Evolutionary conservation across 176 grass and related monocot genomes (phyloP), one percentile per base, ranked within the genome.

Genomic region (Canna indica): DNA sequence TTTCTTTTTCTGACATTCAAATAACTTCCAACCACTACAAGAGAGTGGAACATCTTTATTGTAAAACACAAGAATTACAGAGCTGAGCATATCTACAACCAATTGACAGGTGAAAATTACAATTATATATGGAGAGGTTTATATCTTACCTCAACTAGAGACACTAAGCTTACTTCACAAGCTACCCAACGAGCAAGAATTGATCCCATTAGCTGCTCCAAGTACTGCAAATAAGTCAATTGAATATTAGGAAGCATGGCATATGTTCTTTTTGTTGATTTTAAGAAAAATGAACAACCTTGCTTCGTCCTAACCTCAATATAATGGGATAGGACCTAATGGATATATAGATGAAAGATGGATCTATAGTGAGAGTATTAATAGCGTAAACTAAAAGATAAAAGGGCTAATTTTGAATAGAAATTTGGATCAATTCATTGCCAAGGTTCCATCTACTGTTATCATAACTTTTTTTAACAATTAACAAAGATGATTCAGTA

Each of bases 101-200:
- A 56, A 25, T n/a, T 20, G 17, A n/a, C 7, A 20, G 20, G 22
- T 20, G 18, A n/a, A 56, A 56, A 7, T 56, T 15, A 13, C 25
- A 59, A 24, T 29, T 28, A 59, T 29, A 20, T 29, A 26, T 34
- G 20, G 34, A 65, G 33, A 59, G 68, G 84, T 42, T 11, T 48
- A 34, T 77, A 74, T 29, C 47, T 78, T 88, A 91, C 91, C 92
- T 96, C 86, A 85, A 96, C 76, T 61, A 96, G 83, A 53, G 85
- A 81, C 76, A 89, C 77, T 59, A 96, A 83, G 77, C 83, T 91
- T 63, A 96, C 80, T 69, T 96, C 92, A 86, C 92, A 96, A 77
- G 85, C 85, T 76, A 96, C 76, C 92, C 92, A 96, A 30, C 81
- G 76, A 80, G 78, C 78, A 77, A 96, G 81, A 81, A 91, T 82